Base-by-base conservation (phyloP, 1,139 yeast genomes). In the Suhomyces coccinellae region DNA sequence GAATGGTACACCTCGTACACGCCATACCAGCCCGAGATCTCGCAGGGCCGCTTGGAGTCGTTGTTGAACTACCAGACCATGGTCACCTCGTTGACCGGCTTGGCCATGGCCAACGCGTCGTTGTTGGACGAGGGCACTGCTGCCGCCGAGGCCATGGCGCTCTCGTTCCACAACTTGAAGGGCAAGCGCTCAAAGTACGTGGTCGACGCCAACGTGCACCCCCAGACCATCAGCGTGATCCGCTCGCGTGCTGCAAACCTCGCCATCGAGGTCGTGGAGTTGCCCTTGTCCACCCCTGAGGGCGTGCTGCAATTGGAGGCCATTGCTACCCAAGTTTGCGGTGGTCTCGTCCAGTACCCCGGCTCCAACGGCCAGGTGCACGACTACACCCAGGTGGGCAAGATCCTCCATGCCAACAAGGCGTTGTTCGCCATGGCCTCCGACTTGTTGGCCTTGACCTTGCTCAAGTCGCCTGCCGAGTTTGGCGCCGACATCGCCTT, bases 1-100 rank as follows among this genome's bases (percentile, higher is more conserved):
- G 97, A 89, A 63, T 93, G 99, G 99, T 93, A 93, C 72, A 93
- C 99, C 31, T 88, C 97, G 0, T 93, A 93, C 65, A 93, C 99
- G 26, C 99, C 99, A 30, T 93, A 93, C 65, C 99, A 93, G 70
- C 97, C 99, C 2, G 99, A 93, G 66, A 91, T 93, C 53, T 87
- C 97, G 3, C 99, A 93, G 67, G 99, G 99, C 44, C 82, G 99
- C 59, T 77, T 93, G 57, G 96, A 91, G 67, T 83, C 95, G 31
- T 73, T 93, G 53, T 73, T 93, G 54, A 93, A 93, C 67, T 93
- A 80, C 71, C 99, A 93, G 69, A 93, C 99, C 24, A 75, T 91
- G 65, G 78, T 93, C 16, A 72, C 90, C 36, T 96, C 95, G 47
- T 76, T 93, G 57, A 93, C 99, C 4, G 98, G 98, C 1, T 77